These are phyloP conservation scores for Fusarium temperatum DNA, from an alignment of 2,329 filamentous ascomycete genomes.

Conservation along the genomic window DNA sequence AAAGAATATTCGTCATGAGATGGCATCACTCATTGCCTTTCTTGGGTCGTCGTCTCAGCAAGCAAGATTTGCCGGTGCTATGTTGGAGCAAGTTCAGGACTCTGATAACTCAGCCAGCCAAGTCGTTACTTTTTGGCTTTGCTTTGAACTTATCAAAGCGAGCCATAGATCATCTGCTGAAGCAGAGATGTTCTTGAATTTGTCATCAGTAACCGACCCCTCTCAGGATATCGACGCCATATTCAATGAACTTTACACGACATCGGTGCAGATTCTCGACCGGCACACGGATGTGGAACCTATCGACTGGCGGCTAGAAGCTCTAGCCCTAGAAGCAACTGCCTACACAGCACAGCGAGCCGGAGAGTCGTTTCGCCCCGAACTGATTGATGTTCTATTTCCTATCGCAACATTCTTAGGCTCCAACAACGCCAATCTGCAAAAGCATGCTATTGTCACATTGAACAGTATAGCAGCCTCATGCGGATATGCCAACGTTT, in stretches of 20 bases:
- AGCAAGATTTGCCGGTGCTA: conserved; percentile 68
- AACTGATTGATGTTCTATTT: conserved; percentile 91
- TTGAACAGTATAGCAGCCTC: conserved; percentile 81
- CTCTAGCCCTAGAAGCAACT: conserved; percentile 82
- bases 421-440: conserved; percentile 72
- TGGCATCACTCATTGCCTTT: conserved; percentile 66
- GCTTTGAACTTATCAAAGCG: conserved; percentile 74
- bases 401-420: conserved; percentile 90
- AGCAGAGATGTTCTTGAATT: conserved; percentile 73
- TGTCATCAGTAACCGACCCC: conserved; percentile 50
- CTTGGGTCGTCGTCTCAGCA: conserved; percentile 67
- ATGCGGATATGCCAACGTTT: conserved; percentile 79
- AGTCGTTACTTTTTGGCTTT: conserved; percentile 82
- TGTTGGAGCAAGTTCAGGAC: conserved; percentile 71
- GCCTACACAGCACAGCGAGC: conserved; percentile 77
- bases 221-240: conserved; percentile 56
- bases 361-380: conserved; percentile 75
- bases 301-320: conserved; percentile 76
- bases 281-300: conserved; percentile 59
- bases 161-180: conserved; percentile 60
- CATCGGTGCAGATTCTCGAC: conserved; percentile 70
- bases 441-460: conserved; percentile 82
- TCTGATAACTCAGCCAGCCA: conserved; percentile 63
- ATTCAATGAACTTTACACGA: conserved; percentile 74
- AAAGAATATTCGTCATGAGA: conserved; percentile 64